Evolutionary conservation across 306 rosid genomes (phyloP).

Genomic region (Medicago lupulina): DNA sequence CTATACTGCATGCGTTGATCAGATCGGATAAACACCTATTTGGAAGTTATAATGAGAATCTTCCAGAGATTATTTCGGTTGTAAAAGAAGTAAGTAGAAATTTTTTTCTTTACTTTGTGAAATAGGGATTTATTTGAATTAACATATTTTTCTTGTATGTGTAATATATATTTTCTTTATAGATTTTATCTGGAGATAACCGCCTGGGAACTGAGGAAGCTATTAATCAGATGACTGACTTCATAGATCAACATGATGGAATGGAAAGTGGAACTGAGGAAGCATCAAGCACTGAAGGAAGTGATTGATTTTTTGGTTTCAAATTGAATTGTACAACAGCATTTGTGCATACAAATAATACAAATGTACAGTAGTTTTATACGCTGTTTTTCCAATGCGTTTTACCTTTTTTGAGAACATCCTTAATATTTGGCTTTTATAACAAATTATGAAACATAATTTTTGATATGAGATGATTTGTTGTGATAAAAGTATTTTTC

Average conservation of each 20-base stretch:
- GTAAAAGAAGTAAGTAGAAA: conserved; percentile 22
- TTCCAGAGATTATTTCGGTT: conserved; percentile 1
- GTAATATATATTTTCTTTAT: neutral
- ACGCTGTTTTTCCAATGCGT: neutral
- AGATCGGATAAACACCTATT: conserved; percentile 41
- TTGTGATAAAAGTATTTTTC: too few relatives aligned
- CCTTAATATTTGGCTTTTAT: too few relatives aligned
- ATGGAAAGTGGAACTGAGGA: neutral
- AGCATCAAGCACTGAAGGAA: neutral
- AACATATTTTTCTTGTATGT: neutral
- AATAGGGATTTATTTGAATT: conserved; percentile 2
- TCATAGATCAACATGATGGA: neutral
- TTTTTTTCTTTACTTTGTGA: neutral
- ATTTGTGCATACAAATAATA: neutral
- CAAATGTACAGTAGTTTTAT: neutral
- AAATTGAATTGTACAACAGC: conserved; percentile 6
- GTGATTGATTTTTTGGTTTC: too few relatives aligned
- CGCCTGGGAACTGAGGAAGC: conserved; percentile 40
- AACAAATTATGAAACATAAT: too few relatives aligned
- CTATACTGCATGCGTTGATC: neutral
- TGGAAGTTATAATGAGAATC: conserved; percentile 38
- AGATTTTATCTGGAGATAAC: conserved; percentile 31
- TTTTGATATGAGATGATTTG: too few relatives aligned
- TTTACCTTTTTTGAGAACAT: too few relatives aligned
- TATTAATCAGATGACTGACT: neutral